These are phyloP conservation scores for Ascochyta lentis DNA, from an alignment of 2,329 filamentous ascomycete species.

Conservation along the genomic window DNA sequence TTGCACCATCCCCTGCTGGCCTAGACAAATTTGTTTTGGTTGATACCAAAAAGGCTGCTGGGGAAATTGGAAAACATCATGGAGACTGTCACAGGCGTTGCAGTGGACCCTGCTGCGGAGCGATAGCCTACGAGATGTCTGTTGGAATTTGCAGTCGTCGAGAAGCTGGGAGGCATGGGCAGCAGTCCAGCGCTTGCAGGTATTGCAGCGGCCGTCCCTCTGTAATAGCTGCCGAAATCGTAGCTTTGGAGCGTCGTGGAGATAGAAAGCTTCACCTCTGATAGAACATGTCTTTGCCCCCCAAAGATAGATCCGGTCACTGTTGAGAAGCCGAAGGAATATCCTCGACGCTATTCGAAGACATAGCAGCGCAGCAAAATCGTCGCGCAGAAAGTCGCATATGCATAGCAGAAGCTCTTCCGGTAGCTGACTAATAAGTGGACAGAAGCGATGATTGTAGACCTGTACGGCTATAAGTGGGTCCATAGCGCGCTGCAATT, in stretches of 20 bases:
- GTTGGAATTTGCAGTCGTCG: slow-evolving; percentile 11
- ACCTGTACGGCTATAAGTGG: slow-evolving; percentile 23
- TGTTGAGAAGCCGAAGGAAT: slow-evolving; percentile 20
- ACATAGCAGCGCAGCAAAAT: slow-evolving; percentile 20
- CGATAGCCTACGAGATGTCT: neutral
- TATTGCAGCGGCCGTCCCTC: slow-evolving; percentile 21
- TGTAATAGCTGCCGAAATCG: slow-evolving; percentile 20
- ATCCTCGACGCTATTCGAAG: slow-evolving; percentile 20
- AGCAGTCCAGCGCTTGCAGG: slow-evolving; percentile 23
- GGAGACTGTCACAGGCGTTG: slow-evolving; percentile 17
- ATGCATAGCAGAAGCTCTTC: slow-evolving; percentile 27
- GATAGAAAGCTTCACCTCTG: slow-evolving; percentile 1
- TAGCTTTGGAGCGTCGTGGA: slow-evolving; percentile 1
- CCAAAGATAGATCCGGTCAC: neutral
- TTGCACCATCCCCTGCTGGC: slow-evolving; percentile 24
- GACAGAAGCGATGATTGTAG: slow-evolving; percentile 29
- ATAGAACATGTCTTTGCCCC: neutral
- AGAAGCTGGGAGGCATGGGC: slow-evolving; percentile 5
- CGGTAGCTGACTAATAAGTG: slow-evolving; percentile 22
- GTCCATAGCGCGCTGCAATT: slow-evolving; percentile 24
- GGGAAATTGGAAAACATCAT: slow-evolving; percentile 20
- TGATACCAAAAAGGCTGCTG: slow-evolving; percentile 7
- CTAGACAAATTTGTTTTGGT: slow-evolving; percentile 18
- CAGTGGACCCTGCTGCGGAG: slow-evolving; percentile 11
- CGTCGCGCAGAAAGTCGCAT: slow-evolving; percentile 21